A percentile compares a stretch with the other conserved stretches of the same genome.
Conservation (phyloP, 75 land plant genomes). For the Selaginella moellendorffii region DNA sequence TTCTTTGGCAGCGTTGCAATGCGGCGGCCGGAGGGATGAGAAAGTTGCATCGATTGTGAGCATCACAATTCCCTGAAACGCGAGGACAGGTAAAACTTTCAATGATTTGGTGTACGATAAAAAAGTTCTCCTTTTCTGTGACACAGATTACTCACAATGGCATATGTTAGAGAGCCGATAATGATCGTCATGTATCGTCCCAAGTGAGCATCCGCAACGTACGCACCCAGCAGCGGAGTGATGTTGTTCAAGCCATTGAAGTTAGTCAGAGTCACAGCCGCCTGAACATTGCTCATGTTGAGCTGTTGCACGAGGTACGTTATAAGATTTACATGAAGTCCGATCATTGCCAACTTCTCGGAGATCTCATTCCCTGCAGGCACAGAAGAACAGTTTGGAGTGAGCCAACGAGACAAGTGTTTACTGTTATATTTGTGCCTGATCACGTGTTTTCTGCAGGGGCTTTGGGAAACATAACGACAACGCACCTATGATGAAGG, state of each 20-base stretch:
- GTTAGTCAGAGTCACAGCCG: conserved; percentile 18
- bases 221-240: conserved; percentile 23
- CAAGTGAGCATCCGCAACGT: conserved; percentile 25
- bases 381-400: no score
- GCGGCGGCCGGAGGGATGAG: background rate
- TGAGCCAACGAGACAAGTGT: background rate
- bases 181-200: conserved; percentile 20
- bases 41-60: background rate
- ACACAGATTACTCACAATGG: conserved; percentile 25
- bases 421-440: background rate
- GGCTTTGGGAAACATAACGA: background rate
- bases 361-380: conserved; percentile 23
- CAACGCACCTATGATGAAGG: conserved; percentile 12
- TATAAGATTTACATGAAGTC: conserved; percentile 18
- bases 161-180: conserved; percentile 14
- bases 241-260: conserved; percentile 14
- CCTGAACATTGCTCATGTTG: conserved; percentile 13
- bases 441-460: background rate
- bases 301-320: conserved; percentile 16
- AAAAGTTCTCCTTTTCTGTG: no score
- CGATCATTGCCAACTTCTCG: conserved; percentile 23
- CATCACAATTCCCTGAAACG: background rate
- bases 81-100: no score
- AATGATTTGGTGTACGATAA: no score
- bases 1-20: background rate